Percentiles rank a stretch among this genome's conserved stretches.
Evolutionary conservation across 192 early-diverging fungal genomes (phyloP).

Genomic region (Ambispora gerdemannii): DNA sequence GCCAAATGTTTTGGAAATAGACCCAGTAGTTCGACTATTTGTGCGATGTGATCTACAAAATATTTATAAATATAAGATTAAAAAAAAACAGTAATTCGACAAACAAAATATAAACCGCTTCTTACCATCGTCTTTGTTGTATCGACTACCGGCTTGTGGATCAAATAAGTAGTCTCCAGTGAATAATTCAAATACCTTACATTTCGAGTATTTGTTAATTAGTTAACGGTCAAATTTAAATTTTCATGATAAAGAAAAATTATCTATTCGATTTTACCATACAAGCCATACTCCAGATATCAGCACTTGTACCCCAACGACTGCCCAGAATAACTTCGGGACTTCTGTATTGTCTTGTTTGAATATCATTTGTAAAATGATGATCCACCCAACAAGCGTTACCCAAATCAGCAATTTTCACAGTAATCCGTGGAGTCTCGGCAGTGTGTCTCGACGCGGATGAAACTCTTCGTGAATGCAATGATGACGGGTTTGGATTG

Average conservation of each 20-base stretch:
- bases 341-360: slow-evolving; percentile 94
- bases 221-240: too few species aligned
- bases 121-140: slow-evolving; percentile 87
- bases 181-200: slow-evolving; percentile 79
- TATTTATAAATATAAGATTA: background rate
- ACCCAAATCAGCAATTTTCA: slow-evolving; percentile 96
- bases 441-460: slow-evolving; percentile 19
- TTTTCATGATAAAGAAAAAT: background rate
- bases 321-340: slow-evolving; percentile 94
- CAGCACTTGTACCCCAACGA: slow-evolving; percentile 79
- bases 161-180: slow-evolving; percentile 96
- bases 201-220: too few species aligned
- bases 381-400: slow-evolving; percentile 96
- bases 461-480: slow-evolving; percentile 10
- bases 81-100: background rate
- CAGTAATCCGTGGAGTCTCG: slow-evolving; percentile 46
- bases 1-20: slow-evolving; percentile 76
- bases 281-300: slow-evolving; percentile 94
- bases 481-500: background rate
- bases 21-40: slow-evolving; percentile 94
- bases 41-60: slow-evolving; percentile 86
- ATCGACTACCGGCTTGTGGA: slow-evolving; percentile 77
- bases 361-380: slow-evolving; percentile 95
- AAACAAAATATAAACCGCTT: background rate
- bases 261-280: slow-evolving; percentile 52